A percentile compares a stretch with the other conserved stretches of the same genome.
phyloP scores from a whole-genome alignment of 2,329 filamentous ascomycete genomes.

The Aotearoamyces nothofagi region DNA sequence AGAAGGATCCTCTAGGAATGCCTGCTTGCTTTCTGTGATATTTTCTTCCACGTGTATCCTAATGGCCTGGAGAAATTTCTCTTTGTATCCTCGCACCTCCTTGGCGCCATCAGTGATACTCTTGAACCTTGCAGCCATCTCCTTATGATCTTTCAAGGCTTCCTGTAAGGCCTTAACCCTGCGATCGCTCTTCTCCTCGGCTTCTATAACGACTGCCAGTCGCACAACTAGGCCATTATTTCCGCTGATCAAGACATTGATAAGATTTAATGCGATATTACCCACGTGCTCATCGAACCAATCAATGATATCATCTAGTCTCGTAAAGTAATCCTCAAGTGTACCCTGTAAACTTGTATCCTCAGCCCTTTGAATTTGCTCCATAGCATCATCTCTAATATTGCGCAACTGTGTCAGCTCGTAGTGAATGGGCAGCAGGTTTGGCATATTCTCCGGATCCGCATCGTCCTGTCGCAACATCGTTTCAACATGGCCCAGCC shows the following conservation, averaged over 20 bases:
- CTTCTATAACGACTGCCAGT: slow-evolving; percentile 81
- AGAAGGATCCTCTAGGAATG: slow-evolving; percentile 71
- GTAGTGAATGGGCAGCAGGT: slow-evolving; percentile 79
- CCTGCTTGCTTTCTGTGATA: slow-evolving; percentile 43
- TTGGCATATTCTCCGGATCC: slow-evolving; percentile 81
- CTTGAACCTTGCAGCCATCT: slow-evolving; percentile 85
- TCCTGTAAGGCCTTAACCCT: slow-evolving; percentile 84
- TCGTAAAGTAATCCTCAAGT: slow-evolving; percentile 76
- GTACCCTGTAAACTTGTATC: slow-evolving; percentile 66
- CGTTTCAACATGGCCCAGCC: slow-evolving; percentile 59
- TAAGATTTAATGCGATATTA: slow-evolving; percentile 75
- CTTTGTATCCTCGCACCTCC: slow-evolving; percentile 87
- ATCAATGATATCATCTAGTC: slow-evolving; percentile 74
- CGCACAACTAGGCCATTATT: slow-evolving; percentile 84
- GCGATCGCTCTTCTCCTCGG: slow-evolving; percentile 92
- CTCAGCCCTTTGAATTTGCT: slow-evolving; percentile 72
- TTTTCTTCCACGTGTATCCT: slow-evolving; percentile 45
- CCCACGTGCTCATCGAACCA: slow-evolving; percentile 96
- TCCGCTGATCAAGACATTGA: slow-evolving; percentile 71
- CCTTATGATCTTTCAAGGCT: slow-evolving; percentile 87
- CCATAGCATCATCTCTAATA: slow-evolving; percentile 90
- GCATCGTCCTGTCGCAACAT: slow-evolving; percentile 74
- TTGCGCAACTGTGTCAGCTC: slow-evolving; percentile 84
- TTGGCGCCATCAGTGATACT: slow-evolving; percentile 90
- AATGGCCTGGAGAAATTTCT: slow-evolving; percentile 71